Base-by-base conservation (phyloP, 2,329 filamentous ascomycete genomes). In the Cladosporium sp. region DNA sequence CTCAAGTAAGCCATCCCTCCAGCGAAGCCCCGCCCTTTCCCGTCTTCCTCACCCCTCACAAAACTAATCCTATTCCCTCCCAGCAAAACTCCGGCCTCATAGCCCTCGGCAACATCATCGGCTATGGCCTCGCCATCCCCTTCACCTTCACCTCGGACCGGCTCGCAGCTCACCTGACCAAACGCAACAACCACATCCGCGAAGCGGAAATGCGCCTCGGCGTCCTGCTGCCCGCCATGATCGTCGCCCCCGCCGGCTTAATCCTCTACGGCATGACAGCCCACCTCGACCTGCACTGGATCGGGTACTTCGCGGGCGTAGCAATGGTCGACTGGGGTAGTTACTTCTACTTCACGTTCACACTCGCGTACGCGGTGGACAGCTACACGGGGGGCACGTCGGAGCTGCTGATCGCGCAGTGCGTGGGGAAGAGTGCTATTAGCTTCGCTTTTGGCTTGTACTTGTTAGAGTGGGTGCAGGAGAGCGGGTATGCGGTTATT, bases 351-450 rank as follows among this genome's bases (percentile, higher is more conserved):
- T 68, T 69, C 54, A 62, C 61, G 12, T 80, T 82, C 58, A 78
- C 79, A 8, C 70, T 84, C 7, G 80, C 80, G 2, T 83, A 84
- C 58, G 79, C 80, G 1, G 76, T 83, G 32, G 80, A 83, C 60
- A 77, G 73, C 47, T 80, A 83, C 63, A 76, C 75, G 17, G 70
- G 74, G 27, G n/a, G 13, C 13, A 77, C 79, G n/a, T 77, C 74
- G 19, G 80, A 83, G 66, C 82, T 83, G 80, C 71, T 83, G 9
- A 83, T 70, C 43, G 66, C 66, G 7, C 69, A 69, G 66, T 61
- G 66, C 22, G 27, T 62, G 24, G 66, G 67, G 24, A 70, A 69
- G 50, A 66, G 68, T 43, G 60, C 65, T 7, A 69, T 69, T 37
- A 60, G 53, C 24, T 70, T 69, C 37, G 68, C 51, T 6, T 58